These are phyloP conservation scores for Xylaria hypoxylon DNA, from an alignment of 2,329 filamentous ascomycete species.

Conservation along the genomic window DNA sequence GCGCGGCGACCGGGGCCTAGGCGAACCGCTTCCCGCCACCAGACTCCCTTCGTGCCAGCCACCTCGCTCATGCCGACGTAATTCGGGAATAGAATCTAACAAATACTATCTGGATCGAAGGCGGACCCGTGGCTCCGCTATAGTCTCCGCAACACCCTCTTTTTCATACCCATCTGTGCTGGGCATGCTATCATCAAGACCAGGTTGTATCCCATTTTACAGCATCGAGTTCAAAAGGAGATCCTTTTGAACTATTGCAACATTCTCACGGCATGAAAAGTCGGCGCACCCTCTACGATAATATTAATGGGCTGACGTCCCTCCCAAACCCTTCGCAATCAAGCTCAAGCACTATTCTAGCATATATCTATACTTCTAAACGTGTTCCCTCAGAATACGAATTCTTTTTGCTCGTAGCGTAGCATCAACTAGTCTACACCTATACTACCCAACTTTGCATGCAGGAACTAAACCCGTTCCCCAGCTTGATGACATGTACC, in stretches of 20 bases:
- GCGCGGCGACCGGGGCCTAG: conserved; percentile 24
- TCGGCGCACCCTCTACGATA: not conserved
- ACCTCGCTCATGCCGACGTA: conserved; percentile 36
- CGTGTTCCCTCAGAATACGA: not conserved
- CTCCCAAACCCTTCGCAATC: not conserved
- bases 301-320: not conserved
- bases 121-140: conserved; percentile 35
- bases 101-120: conserved; percentile 21
- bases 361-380: not conserved
- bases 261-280: conserved; percentile 1
- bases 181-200: no score
- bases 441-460: conserved; percentile 3
- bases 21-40: conserved; percentile 25
- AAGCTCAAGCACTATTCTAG: not conserved
- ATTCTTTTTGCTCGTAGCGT: not conserved
- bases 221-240: not conserved
- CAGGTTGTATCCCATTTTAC: not conserved
- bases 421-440: not conserved
- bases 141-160: not conserved
- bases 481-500: conserved; percentile 19
- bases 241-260: not conserved
- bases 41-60: conserved; percentile 27
- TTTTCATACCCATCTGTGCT: no score
- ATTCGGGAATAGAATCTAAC: conserved; percentile 21
- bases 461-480: conserved; percentile 16